These are phyloP conservation scores for Suhomyces choctaworum DNA, from an alignment of 1,139 yeast species.

Conservation along the genomic window DNA sequence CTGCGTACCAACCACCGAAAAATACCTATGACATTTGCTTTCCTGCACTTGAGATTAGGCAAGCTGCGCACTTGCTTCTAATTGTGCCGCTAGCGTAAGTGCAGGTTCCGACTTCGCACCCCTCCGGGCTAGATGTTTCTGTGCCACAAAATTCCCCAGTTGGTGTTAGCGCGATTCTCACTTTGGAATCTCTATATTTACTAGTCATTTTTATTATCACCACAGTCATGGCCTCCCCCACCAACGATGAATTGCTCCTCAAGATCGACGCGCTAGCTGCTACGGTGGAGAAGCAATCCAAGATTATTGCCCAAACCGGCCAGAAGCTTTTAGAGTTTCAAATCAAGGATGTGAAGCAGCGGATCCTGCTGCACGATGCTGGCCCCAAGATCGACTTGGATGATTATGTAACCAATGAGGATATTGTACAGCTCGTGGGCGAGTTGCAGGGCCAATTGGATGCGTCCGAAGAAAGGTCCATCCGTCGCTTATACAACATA, in stretches of 20 bases:
- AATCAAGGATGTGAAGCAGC: slow-evolving; percentile 47
- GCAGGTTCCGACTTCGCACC: too few relatives aligned
- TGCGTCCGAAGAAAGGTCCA: slow-evolving; percentile 62
- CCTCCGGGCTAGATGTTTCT: background rate
- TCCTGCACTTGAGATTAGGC: too few relatives aligned
- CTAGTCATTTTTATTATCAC: too few relatives aligned
- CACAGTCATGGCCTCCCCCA: slow-evolving; percentile 4
- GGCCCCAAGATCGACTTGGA: slow-evolving; percentile 41
- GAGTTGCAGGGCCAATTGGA: slow-evolving; percentile 89
- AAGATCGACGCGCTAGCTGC: slow-evolving; percentile 50
- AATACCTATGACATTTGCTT: too few relatives aligned
- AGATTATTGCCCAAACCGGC: slow-evolving; percentile 61
- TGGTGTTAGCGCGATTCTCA: background rate
- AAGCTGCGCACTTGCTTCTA: too few relatives aligned
- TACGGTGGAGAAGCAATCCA: slow-evolving; percentile 50
- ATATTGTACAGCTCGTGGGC: slow-evolving; percentile 67
- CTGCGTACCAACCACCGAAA: too few relatives aligned
- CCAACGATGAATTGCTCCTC: slow-evolving; percentile 9
- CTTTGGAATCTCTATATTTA: background rate
- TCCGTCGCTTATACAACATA: slow-evolving; percentile 57
- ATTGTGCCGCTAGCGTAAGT: too few relatives aligned
- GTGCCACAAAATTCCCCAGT: background rate
- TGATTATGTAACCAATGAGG: slow-evolving; percentile 77
- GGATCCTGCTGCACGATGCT: slow-evolving; percentile 27
- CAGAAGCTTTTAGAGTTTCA: slow-evolving; percentile 72